Evolutionary conservation across 306 rosid species (phyloP), one percentile per base, ranked within the genome.

Genomic region (Crataegus laevigata): DNA sequence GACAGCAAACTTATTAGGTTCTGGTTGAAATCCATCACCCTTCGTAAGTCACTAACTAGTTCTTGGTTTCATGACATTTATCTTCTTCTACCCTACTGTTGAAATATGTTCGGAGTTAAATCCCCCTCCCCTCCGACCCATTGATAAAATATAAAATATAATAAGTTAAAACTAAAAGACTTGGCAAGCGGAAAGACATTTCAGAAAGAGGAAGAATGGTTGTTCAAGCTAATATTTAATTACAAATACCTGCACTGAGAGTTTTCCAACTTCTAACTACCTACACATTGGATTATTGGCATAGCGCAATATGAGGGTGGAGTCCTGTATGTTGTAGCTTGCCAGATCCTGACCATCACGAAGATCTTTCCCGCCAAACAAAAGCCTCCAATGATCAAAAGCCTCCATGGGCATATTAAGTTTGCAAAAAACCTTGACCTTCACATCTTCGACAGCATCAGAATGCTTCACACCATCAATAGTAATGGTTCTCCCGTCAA

Each of bases 271-370:
- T 51, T 51, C n/a, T 51, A 51, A 51, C 21, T 2, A 51, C 55
- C 5, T 51, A 36, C 40, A 7, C 8, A 36, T 36, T 36, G 10
- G 22, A 5, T 51, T 51, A 21, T 18, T 17, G 61, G n/a, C 61
- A 55, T 6, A 50, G 51, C 19, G 40, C 43, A 69, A 47, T 21
- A 8, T 8, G 30, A 75, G 63, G n/a, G 69, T 75, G 22, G 71
- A 63, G 50, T 68, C 66, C 59, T 10, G 58, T 8, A 80, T 63
- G 74, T 74, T 62, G 74, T 74, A 80, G 25, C 71, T 68, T 8
- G 47, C 73, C 19, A 80, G 66, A 36, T 47, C 21, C 18, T 45
- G 58, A 28, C 8, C 34, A 3, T 74, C 66, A 3, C 36, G 22
- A 7, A 74, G 76, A 22, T 13, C 55, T 69, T 74, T 69, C 57